Base-by-base conservation (phyloP, 2,329 filamentous ascomycete species). In the Penicillium sp. region DNA sequence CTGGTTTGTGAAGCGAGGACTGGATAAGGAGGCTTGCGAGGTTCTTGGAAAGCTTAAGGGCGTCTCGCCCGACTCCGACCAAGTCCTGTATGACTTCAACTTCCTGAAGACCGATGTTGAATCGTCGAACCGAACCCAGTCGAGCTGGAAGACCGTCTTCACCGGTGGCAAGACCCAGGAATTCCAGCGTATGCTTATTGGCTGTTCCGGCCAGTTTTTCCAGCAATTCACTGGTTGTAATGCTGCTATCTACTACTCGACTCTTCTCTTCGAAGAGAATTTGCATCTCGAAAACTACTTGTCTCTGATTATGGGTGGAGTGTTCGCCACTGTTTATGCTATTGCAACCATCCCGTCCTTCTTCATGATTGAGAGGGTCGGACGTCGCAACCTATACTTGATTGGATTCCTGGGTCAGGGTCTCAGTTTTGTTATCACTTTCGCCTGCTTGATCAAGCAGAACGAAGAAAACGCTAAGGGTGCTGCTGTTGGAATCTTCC, bases 401-500 rank as follows among this genome's bases (percentile, higher is more conserved):
- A 63, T 64, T 36, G 70, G 70, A 27, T 54, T 54, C 52, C 32
- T 50, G 0, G 52, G 52, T 4, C 75, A 75, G 49, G 61, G 74
- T 22, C 61, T 68, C 9, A 61, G 60, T 27, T 69, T 73, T 45
- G 56, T 70, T 5, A 71, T 74, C 43, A 70, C 67, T 6, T 67
- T 74, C 22, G 67, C 59, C 18, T 74, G 71, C 39, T 49, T 74
- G 57, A 68, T 71, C 36, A 55, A 63, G 2, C 49, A 54, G 1
- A 67, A 29, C 18, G 29, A 43, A 8, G 18, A 54, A 14, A 66
- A 63, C n/a, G 56, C 71, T 18, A 71, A 71, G 57, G 71, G 71
- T 54, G 71, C 71, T 16, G 63, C 77, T 7, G 84, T 87, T 1
- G 86, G 85, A 53, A 72, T 89, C 29, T 89, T 89, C 72, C 81